Conservation (phyloP, 2,329 filamentous ascomycete genomes). For the Pseudocercospora musae region DNA sequence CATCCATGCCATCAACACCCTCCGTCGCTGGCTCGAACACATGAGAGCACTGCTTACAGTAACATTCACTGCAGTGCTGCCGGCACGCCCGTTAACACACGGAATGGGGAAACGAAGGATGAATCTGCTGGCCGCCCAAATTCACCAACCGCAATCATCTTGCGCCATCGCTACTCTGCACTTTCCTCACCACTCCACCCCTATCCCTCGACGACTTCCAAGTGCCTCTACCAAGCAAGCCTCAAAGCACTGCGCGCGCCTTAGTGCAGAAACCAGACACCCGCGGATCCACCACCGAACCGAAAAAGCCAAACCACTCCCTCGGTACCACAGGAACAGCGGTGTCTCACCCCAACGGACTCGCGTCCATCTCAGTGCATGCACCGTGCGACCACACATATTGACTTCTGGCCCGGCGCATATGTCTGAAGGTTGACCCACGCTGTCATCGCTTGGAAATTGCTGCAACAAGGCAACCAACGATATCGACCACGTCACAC, state of each 20-base stretch:
- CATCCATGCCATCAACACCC: neutral
- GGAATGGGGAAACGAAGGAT: neutral
- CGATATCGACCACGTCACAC: neutral
- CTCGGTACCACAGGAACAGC: neutral
- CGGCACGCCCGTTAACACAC: too few relatives aligned
- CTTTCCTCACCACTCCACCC: neutral
- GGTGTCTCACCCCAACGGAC: neutral
- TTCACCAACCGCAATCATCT: neutral
- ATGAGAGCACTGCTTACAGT: too few relatives aligned
- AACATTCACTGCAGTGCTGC: too few relatives aligned
- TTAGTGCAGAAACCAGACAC: neutral
- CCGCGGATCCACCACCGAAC: neutral
- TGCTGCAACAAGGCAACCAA: neutral
- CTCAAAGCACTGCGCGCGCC: neutral
- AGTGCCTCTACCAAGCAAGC: neutral
- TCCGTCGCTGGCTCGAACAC: slow-evolving; percentile 8
- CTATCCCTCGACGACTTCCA: neutral
- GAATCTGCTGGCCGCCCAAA: neutral
- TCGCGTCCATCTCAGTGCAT: neutral
- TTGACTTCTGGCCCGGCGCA: neutral
- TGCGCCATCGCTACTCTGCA: neutral
- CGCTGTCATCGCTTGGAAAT: neutral
- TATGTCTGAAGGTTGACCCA: neutral
- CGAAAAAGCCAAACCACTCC: neutral
- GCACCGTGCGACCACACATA: neutral